Conservation (phyloP, 2,329 filamentous ascomycete genomes). For the Diaporthe humulicola region DNA sequence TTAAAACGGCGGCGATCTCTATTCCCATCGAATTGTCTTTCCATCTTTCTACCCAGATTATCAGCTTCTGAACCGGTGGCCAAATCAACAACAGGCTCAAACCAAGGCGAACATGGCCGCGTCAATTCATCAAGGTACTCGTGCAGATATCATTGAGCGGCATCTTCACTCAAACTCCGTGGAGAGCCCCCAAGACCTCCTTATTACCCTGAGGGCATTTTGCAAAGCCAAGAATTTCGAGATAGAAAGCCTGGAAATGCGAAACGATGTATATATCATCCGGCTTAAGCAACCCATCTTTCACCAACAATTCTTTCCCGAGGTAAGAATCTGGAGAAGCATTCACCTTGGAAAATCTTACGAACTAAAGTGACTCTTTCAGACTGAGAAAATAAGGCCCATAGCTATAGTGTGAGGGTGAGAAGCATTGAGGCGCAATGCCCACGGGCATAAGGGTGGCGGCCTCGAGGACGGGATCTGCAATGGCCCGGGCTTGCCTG, state of each 20-base stretch:
- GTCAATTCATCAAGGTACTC: neutral
- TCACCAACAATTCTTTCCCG: neutral
- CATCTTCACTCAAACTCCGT: neutral
- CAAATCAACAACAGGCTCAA: neutral
- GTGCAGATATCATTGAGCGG: neutral
- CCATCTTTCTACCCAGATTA: neutral
- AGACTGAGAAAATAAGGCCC: neutral
- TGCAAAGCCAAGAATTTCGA: neutral
- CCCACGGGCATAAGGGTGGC: too few relatives aligned
- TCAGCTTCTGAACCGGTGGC: neutral
- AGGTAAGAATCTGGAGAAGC: neutral
- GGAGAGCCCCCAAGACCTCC: neutral
- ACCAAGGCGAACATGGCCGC: neutral
- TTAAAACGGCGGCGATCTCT: neutral
- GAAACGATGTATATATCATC: neutral
- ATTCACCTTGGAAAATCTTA: neutral
- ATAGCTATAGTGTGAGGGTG: too few relatives aligned
- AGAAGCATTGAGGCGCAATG: too few relatives aligned
- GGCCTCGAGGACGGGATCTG: neutral
- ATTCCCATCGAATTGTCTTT: neutral
- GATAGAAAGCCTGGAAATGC: neutral
- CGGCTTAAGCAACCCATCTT: neutral
- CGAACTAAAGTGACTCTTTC: neutral
- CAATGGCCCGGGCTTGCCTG: neutral
- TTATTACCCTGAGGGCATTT: neutral